Evolutionary conservation across 306 rosid genomes (phyloP).

Genomic region (Trifolium repens): DNA sequence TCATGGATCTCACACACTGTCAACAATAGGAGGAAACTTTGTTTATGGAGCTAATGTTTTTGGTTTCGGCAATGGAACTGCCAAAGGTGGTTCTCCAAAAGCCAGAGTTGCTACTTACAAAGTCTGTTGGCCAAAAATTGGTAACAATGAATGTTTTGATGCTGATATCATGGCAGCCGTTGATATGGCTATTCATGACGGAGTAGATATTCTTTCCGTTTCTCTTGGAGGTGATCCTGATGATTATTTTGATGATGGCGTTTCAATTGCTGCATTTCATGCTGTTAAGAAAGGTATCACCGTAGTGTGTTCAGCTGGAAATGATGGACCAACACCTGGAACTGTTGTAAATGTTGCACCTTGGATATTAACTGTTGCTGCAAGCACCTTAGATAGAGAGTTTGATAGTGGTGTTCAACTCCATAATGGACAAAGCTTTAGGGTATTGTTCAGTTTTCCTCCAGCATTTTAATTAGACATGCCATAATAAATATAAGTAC

Average conservation of each 20-base stretch:
- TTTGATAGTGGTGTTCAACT: constrained; percentile 55
- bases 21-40: constrained; percentile 69
- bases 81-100: constrained; percentile 79
- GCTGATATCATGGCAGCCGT: constrained; percentile 65
- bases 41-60: constrained; percentile 56
- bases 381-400: constrained; percentile 71
- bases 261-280: constrained; percentile 69
- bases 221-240: constrained; percentile 52
- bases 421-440: constrained; percentile 50
- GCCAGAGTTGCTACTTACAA: constrained; percentile 74
- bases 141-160: constrained; percentile 49
- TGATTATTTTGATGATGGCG: constrained; percentile 42
- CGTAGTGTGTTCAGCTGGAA: constrained; percentile 66
- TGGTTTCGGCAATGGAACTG: constrained; percentile 70
- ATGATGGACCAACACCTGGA: constrained; percentile 55
- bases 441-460: constrained; percentile 42
- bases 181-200: constrained; percentile 73
- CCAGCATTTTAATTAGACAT: not conserved
- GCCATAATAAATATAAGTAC: not conserved
- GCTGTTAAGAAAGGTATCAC: constrained; percentile 60
- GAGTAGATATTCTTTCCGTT: constrained; percentile 69
- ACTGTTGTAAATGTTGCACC: constrained; percentile 64
- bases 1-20: constrained; percentile 84
- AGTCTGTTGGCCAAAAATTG: constrained; percentile 68
- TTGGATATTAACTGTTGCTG: constrained; percentile 78